phyloP scores from a whole-genome alignment of 495 filamentous ascomycete species.

The Podospora comata region DNA sequence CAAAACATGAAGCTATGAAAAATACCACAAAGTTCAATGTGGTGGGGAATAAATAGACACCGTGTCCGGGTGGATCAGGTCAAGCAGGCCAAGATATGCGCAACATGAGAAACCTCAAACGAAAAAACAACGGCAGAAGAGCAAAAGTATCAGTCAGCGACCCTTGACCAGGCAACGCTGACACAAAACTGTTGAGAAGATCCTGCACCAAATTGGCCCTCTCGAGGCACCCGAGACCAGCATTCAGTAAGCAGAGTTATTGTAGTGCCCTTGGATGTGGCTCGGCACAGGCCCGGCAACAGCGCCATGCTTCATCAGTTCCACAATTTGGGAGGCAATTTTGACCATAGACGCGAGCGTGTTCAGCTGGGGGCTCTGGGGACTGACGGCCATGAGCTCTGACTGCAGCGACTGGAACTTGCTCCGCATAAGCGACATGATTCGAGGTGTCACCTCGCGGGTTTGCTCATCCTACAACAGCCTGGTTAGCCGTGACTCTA shows the following conservation, averaged over 20 bases:
- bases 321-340: constrained; percentile 27
- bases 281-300: constrained; percentile 8
- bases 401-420: constrained; percentile 71
- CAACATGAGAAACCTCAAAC: background rate
- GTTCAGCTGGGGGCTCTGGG: constrained; percentile 61
- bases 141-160: no score
- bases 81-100: background rate
- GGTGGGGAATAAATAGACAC: background rate
- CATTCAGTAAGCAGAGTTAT: constrained; percentile 15
- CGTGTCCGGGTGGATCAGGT: background rate
- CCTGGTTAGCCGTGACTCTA: constrained; percentile 16
- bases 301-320: constrained; percentile 20
- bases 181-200: background rate
- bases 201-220: background rate
- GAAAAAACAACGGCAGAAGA: background rate
- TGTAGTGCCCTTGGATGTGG: constrained; percentile 4
- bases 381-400: constrained; percentile 57
- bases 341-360: constrained; percentile 56
- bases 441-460: constrained; percentile 64
- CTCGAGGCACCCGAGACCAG: background rate
- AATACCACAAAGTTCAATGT: background rate
- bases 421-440: constrained; percentile 69
- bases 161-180: background rate
- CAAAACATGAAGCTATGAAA: background rate
- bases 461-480: constrained; percentile 66